A percentile compares a stretch with the other conserved stretches of the same genome.
These are phyloP conservation scores for Pseudogymnoascus sp. DNA, from an alignment of 2,329 filamentous ascomycete genomes.

Conservation along the genomic window DNA sequence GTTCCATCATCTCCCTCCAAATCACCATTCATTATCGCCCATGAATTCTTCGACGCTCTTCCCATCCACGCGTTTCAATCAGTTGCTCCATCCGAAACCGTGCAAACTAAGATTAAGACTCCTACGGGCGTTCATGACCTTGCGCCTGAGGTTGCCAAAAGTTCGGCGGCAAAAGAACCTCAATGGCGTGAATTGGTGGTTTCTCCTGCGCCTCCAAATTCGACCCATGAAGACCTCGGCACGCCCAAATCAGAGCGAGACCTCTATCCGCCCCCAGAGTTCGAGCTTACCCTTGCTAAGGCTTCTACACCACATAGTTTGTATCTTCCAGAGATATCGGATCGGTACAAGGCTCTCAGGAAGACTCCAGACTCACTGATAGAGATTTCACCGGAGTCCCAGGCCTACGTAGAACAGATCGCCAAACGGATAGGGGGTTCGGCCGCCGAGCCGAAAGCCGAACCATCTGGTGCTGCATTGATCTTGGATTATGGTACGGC, in stretches of 20 bases:
- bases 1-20: conserved; percentile 45
- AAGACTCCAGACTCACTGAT: conserved; percentile 61
- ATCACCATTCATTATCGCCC: conserved; percentile 87
- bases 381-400: conserved; percentile 83
- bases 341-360: conserved; percentile 70
- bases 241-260: conserved; percentile 44
- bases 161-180: conserved; percentile 30
- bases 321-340: conserved; percentile 74
- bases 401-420: conserved; percentile 72
- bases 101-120: conserved; percentile 29
- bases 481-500: conserved; percentile 90
- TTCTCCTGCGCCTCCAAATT: conserved; percentile 51
- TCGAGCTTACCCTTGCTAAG: conserved; percentile 73
- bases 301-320: conserved; percentile 71
- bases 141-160: conserved; percentile 21
- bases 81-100: conserved; percentile 35
- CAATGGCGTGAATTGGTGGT: conserved; percentile 83
- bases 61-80: conserved; percentile 94
- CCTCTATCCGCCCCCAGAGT: conserved; percentile 58
- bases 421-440: conserved; percentile 75
- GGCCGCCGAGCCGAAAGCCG: conserved; percentile 42
- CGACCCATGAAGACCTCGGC: conserved; percentile 45
- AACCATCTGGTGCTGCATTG: conserved; percentile 76
- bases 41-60: conserved; percentile 97
- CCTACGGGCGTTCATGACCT: conserved; percentile 33